These are phyloP conservation scores for Pyrus hybrid DNA, from an alignment of 331 rosid genomes.

Conservation along the genomic window DNA sequence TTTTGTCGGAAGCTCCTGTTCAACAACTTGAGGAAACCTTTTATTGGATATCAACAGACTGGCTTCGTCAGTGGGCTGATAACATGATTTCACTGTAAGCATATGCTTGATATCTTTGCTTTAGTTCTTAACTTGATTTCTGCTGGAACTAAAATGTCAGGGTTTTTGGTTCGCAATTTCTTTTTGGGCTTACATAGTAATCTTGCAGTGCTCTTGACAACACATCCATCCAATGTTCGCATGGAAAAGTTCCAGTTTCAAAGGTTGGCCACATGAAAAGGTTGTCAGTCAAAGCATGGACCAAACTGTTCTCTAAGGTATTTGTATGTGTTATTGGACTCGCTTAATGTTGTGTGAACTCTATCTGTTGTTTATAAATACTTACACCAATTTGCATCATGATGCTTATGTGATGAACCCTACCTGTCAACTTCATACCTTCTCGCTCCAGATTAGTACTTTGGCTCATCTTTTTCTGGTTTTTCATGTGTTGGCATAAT, in stretches of 20 bases:
- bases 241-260: slow-evolving; percentile 80
- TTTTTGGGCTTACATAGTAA: not conserved
- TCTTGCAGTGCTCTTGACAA: slow-evolving; percentile 69
- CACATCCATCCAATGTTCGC: slow-evolving; percentile 61
- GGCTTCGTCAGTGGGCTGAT: slow-evolving; percentile 99
- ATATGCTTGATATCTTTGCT: not conserved
- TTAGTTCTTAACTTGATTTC: not conserved
- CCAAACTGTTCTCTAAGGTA: slow-evolving; percentile 60
- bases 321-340: slow-evolving; percentile 4
- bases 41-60: slow-evolving; percentile 74
- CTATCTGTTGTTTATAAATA: not conserved
- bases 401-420: not conserved
- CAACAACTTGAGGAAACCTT: slow-evolving; percentile 53
- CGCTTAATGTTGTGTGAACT: not conserved
- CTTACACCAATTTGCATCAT: not conserved
- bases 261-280: slow-evolving; percentile 66
- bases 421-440: not conserved
- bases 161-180: slow-evolving; percentile 4
- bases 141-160: not conserved
- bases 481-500: not conserved
- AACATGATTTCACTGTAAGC: slow-evolving; percentile 62
- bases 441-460: not conserved
- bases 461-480: not conserved
- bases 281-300: slow-evolving; percentile 73
- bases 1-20: slow-evolving; percentile 80